Base-by-base conservation (phyloP, 768 basidiomycete species). In the Goffeauzyma gilvescens region DNA sequence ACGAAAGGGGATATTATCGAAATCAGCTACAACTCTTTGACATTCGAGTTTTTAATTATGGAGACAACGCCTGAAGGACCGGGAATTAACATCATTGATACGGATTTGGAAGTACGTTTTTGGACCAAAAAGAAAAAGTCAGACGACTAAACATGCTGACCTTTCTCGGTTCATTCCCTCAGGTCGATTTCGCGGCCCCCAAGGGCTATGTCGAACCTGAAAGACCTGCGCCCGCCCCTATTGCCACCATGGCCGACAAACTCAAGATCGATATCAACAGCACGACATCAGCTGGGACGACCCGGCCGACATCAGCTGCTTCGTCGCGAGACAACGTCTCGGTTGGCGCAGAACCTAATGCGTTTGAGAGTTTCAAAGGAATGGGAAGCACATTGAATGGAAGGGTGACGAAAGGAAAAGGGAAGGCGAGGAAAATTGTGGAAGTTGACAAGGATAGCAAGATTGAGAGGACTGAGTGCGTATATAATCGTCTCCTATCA, bases 1-100 rank as follows among this genome's bases (percentile, higher is more conserved):
- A 86, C 89, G 0, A 83, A 87, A 55, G 87, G 87, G 32, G 93
- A 98, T 58, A 90, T 93, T 48, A 84, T 99, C 59, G 93, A 96
- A 66, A 90, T 98, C 56, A 76, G 71, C n/a, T 95, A 98, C 66
- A 96, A 96, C 62, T 77, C 78, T 0, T 85, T 99, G 55, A 73
- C 85, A 17, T 96, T 99, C 60, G 84, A 87, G 38, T 72, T 99
- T 34, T 75, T 95, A 32, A 78, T 98, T 27, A 93, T 96, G 85
- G 90, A 96, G 65, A 59, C 55, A 13, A 72, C 70, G 33, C 86
- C 87, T 2, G 81, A 80, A 6, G 83, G 79, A 15, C 75, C 75
- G 44, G 90, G 87, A 6, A 95, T 99, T 54, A 76, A 69, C 36
- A 74, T 95, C 39, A 66, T 93, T 39, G 87, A 99, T 58, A 95